Percentiles rank a stretch among this genome's conserved stretches.
Evolutionary conservation across 2,329 filamentous ascomycete species (phyloP).

Genomic region (Parafenestella ontariensis): DNA sequence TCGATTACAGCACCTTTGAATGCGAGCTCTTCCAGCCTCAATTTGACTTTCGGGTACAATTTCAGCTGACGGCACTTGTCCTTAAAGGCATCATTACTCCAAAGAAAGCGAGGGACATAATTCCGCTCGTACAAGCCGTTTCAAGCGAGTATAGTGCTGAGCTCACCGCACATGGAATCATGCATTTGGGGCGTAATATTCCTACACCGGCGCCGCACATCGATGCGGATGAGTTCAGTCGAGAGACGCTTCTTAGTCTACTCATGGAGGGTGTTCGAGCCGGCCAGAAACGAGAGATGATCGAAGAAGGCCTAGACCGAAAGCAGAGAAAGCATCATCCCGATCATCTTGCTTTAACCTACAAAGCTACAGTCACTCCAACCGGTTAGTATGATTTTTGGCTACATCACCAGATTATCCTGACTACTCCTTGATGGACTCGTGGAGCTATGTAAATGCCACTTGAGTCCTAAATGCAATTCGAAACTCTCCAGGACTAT

Average conservation of each 20-base stretch:
- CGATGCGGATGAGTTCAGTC: conserved; percentile 12
- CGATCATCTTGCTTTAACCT: conserved; percentile 52
- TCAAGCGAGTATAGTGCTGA: conserved; percentile 50
- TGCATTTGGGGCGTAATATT: conserved; percentile 67
- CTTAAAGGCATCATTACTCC: conserved; percentile 34
- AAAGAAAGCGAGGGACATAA: conserved; percentile 13
- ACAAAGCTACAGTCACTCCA: conserved; percentile 60
- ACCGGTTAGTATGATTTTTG: conserved; percentile 34
- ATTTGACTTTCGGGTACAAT: conserved; percentile 26
- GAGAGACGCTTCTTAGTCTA: conserved; percentile 6
- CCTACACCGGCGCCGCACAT: conserved; percentile 25
- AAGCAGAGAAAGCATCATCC: conserved; percentile 59
- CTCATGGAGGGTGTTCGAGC: conserved; percentile 16
- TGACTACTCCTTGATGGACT: neutral
- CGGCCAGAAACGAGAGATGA: conserved; percentile 55
- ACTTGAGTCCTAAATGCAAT: neutral
- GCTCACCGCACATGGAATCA: conserved; percentile 73
- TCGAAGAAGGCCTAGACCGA: conserved; percentile 60
- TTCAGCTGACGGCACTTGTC: conserved; percentile 34
- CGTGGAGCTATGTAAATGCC: neutral
- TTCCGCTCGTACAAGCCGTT: conserved; percentile 31
- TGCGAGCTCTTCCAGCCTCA: neutral
- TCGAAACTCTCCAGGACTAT: neutral
- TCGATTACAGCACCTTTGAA: conserved; percentile 59
- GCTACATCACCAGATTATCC: neutral